phyloP scores from a whole-genome alignment of 805 yeast genomes.

The Nakazawaea wyomingensis region DNA sequence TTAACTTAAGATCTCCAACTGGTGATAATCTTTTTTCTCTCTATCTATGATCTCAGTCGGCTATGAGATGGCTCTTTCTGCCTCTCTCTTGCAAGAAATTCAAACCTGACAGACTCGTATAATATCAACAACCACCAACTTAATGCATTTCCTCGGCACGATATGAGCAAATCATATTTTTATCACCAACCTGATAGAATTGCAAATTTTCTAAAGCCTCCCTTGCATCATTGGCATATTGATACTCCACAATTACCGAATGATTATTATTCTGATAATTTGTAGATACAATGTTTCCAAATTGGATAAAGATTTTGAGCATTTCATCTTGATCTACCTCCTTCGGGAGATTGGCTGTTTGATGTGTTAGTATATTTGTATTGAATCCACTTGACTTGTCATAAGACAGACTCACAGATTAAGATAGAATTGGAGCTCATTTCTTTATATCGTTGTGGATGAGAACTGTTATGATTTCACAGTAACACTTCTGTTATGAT shows the following conservation, averaged over 20 bases:
- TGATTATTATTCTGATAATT: background rate
- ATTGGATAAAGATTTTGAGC: slow-evolving; percentile 5
- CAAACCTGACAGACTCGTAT: too few relatives aligned
- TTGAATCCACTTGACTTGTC: background rate
- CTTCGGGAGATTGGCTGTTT: slow-evolving; percentile 8
- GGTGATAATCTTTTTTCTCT: too few relatives aligned
- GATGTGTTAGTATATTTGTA: background rate
- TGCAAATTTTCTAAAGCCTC: slow-evolving; percentile 7
- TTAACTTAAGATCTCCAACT: too few relatives aligned
- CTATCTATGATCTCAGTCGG: too few relatives aligned
- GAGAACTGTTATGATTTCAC: too few relatives aligned
- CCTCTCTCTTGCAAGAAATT: too few relatives aligned
- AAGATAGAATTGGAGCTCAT: background rate
- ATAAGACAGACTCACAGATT: background rate
- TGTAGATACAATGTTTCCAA: slow-evolving; percentile 3
- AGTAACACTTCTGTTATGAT: too few relatives aligned
- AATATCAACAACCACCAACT: background rate
- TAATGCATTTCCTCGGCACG: background rate
- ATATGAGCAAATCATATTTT: slow-evolving; percentile 3
- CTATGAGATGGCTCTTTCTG: too few relatives aligned
- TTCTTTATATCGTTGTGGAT: too few relatives aligned
- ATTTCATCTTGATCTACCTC: slow-evolving; percentile 1
- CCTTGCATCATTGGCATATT: background rate
- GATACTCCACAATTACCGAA: background rate
- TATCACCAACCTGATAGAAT: slow-evolving; percentile 1